phyloP scores from a whole-genome alignment of 306 rosid genomes.

The Prunus persica region DNA sequence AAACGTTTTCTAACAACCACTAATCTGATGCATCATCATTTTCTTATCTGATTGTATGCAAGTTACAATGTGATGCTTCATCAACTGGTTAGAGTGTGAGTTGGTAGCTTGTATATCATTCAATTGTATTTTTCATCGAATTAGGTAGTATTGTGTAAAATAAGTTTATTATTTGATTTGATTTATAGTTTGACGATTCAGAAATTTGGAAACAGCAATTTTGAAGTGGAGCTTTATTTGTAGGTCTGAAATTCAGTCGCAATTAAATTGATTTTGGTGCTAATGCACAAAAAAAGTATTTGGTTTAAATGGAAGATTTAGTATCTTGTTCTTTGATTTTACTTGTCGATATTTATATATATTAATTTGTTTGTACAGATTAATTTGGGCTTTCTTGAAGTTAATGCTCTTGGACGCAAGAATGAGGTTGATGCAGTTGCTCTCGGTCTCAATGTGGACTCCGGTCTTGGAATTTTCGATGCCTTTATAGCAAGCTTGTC shows the following conservation, averaged over 20 bases:
- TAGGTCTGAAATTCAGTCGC: background rate
- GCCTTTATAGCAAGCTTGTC: conserved; percentile 88
- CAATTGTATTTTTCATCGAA: background rate
- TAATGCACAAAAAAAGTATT: background rate
- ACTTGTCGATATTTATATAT: background rate
- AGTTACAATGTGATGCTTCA: background rate
- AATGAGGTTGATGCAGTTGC: conserved; percentile 27
- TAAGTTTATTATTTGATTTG: background rate
- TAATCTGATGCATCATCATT: background rate
- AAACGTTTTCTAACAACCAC: background rate
- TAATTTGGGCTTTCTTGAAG: conserved; percentile 37
- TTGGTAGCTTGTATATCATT: background rate
- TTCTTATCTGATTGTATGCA: background rate
- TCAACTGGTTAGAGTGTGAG: background rate
- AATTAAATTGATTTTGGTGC: background rate
- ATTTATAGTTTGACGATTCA: background rate
- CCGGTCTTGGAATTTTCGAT: conserved; percentile 86
- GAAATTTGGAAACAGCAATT: background rate
- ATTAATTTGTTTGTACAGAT: conserved; percentile 41
- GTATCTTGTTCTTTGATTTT: background rate
- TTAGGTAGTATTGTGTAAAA: too few species aligned
- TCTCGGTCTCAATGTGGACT: conserved; percentile 48
- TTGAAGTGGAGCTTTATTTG: background rate
- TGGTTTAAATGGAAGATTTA: background rate
- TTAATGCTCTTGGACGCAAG: conserved; percentile 29